Percentiles rank a stretch among this genome's conserved stretches.
Conservation (phyloP, 805 yeast genomes). For the Yarrowia sp. region DNA sequence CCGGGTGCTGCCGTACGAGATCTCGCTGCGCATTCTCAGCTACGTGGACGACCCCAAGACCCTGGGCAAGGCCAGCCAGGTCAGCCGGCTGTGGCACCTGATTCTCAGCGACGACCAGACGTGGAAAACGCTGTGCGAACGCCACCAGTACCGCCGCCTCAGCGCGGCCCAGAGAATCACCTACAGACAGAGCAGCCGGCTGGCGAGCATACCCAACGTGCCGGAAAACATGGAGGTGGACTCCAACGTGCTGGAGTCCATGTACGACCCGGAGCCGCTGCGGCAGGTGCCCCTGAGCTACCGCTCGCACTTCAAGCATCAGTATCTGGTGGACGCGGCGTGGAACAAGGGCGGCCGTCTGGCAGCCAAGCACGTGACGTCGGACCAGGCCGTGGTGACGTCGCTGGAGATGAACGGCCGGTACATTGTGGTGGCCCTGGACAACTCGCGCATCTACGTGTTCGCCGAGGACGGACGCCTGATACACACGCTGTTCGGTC, state of each 20-base stretch:
- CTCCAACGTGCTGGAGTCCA: constrained; percentile 47
- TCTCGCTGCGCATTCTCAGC: constrained; percentile 80
- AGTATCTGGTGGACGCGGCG: constrained; percentile 52
- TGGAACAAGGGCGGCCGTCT: constrained; percentile 54
- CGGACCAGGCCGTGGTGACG: constrained; percentile 53
- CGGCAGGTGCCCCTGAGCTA: constrained; percentile 49
- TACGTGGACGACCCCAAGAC: constrained; percentile 84
- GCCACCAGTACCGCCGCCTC: constrained; percentile 51
- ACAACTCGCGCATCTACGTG: constrained; percentile 54
- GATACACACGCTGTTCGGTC: constrained; percentile 93
- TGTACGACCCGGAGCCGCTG: constrained; percentile 49
- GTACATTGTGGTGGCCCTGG: constrained; percentile 54
- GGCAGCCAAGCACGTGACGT: constrained; percentile 52
- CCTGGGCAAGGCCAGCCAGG: constrained; percentile 91
- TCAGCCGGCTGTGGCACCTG: constrained; percentile 76
- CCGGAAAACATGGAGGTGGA: constrained; percentile 38
- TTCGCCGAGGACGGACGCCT: constrained; percentile 53
- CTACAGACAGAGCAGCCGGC: constrained; percentile 19
- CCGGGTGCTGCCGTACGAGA: constrained; percentile 72
- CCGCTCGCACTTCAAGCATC: constrained; percentile 52
- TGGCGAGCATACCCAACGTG: constrained; percentile 24
- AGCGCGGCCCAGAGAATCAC: constrained; percentile 47
- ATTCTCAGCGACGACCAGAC: constrained; percentile 53
- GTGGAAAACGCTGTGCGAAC: constrained; percentile 53
- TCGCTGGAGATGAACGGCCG: constrained; percentile 50